phyloP scores from a whole-genome alignment of 805 yeast species.

The Pichia heedii region DNA sequence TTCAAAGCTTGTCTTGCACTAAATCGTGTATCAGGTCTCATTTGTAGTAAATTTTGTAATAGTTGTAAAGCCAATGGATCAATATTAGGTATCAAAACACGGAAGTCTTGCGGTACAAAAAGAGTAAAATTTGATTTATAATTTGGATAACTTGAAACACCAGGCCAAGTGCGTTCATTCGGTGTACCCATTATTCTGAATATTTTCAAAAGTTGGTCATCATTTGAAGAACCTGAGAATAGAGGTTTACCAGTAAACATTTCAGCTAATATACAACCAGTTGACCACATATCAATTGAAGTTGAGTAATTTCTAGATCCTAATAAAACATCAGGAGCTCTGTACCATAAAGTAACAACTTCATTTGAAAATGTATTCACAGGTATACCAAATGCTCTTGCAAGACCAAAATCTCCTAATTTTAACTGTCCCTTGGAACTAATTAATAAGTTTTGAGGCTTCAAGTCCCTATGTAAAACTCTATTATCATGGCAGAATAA shows the following conservation, averaged over 20 bases:
- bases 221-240: conserved; percentile 94
- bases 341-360: conserved; percentile 95
- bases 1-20: conserved; percentile 54
- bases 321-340: conserved; percentile 93
- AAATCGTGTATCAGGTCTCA: conserved; percentile 53
- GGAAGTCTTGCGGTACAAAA: conserved; percentile 81
- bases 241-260: conserved; percentile 98
- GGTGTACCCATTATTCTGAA: conserved; percentile 96
- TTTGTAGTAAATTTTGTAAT: conserved; percentile 47
- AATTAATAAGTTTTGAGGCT: conserved; percentile 91
- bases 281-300: conserved; percentile 97
- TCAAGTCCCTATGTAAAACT: conserved; percentile 79
- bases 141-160: conserved; percentile 83
- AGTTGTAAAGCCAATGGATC: conserved; percentile 64
- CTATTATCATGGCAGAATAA: conserved; percentile 79
- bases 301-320: conserved; percentile 96
- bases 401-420: conserved; percentile 93
- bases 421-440: conserved; percentile 85
- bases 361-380: conserved; percentile 96
- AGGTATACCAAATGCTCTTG: conserved; percentile 96
- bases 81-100: conserved; percentile 55
- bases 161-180: conserved; percentile 94
- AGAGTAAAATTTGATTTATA: conserved; percentile 77
- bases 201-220: conserved; percentile 86
- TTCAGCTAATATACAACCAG: conserved; percentile 96